phyloP scores from a whole-genome alignment of 352 stramenopile genomes.

The Phytophthora pini region DNA sequence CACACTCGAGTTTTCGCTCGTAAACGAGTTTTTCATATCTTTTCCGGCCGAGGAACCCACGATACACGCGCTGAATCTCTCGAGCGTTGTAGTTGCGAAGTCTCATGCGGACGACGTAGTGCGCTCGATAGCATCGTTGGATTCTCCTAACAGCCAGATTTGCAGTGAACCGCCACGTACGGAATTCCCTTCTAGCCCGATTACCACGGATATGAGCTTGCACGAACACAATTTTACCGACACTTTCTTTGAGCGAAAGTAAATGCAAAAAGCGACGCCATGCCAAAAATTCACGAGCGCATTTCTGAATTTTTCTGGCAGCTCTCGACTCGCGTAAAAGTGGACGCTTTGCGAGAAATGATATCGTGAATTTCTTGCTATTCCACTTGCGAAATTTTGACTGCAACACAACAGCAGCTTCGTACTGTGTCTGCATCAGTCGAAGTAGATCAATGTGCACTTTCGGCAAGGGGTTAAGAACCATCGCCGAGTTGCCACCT shows the following conservation, averaged over 20 bases:
- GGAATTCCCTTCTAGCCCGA: constrained; percentile 35
- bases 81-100: constrained; percentile 35
- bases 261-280: constrained; percentile 58
- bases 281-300: constrained; percentile 47
- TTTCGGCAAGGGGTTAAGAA: constrained; percentile 37
- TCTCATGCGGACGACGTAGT: constrained; percentile 35
- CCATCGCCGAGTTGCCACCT: constrained; percentile 36
- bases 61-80: constrained; percentile 63
- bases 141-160: constrained; percentile 46
- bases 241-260: constrained; percentile 47
- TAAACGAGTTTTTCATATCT: constrained; percentile 24
- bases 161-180: constrained; percentile 30
- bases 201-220: constrained; percentile 60
- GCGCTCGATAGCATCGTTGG: constrained; percentile 50
- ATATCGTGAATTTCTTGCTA: constrained; percentile 42
- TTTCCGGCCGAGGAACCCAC: constrained; percentile 40
- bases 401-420: constrained; percentile 50
- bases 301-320: constrained; percentile 60
- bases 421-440: constrained; percentile 43
- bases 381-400: constrained; percentile 52
- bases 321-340: constrained; percentile 47
- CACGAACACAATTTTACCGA: constrained; percentile 43
- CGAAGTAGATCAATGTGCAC: constrained; percentile 48
- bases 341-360: constrained; percentile 50
- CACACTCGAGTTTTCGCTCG: constrained; percentile 26